Evolutionary conservation across 2,329 filamentous ascomycete genomes (phyloP).

Genomic region (Alternaria sp.): DNA sequence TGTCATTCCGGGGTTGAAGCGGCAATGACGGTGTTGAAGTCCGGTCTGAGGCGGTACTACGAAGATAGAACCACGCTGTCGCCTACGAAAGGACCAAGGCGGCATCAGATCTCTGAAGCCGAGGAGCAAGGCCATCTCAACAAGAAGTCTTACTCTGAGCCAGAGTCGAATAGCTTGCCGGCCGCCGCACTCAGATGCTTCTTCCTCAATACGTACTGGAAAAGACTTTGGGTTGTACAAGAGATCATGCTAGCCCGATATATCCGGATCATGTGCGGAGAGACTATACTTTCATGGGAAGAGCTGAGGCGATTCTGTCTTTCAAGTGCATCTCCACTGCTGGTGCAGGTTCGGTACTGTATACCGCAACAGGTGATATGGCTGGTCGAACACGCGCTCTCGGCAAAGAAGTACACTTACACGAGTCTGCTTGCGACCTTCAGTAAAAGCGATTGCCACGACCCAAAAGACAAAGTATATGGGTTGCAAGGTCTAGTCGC

Average conservation of each 20-base stretch:
- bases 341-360: background rate
- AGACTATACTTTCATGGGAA: constrained; percentile 3
- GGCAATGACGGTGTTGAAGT: background rate
- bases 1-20: background rate
- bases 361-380: background rate
- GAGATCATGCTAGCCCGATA: constrained; percentile 6
- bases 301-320: constrained; percentile 1
- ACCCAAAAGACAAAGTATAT: constrained; percentile 7
- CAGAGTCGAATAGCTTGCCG: background rate
- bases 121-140: background rate
- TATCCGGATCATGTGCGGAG: constrained; percentile 5
- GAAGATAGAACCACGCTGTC: background rate
- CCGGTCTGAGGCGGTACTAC: background rate
- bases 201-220: constrained; percentile 5
- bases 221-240: constrained; percentile 8
- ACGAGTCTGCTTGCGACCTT: background rate
- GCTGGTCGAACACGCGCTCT: background rate
- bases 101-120: background rate
- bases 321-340: background rate
- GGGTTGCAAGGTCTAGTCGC: background rate
- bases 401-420: background rate
- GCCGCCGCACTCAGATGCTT: background rate
- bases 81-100: background rate
- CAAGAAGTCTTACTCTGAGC: background rate
- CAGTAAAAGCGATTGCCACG: background rate